These are phyloP conservation scores for Crithidia mellificae DNA, from an alignment of 208 protist species.

Conservation along the genomic window DNA sequence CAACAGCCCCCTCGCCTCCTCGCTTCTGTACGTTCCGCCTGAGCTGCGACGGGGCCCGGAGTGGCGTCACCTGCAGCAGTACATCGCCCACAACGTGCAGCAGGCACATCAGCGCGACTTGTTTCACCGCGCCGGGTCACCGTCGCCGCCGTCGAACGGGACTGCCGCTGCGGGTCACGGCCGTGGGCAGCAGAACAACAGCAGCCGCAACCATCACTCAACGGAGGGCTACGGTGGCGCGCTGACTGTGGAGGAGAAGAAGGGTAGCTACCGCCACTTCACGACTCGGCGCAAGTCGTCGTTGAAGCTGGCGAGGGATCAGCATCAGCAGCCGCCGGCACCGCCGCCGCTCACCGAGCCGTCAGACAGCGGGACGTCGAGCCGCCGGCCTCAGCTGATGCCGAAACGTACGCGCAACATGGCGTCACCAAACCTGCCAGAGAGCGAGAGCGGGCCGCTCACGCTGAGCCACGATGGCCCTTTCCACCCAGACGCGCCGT, in stretches of 20 bases:
- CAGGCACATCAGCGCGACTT: constrained; percentile 5
- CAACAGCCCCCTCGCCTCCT: constrained; percentile 17
- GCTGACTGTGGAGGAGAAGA: neutral
- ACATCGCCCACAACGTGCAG: constrained; percentile 8
- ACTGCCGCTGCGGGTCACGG: neutral
- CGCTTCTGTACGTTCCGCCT: constrained; percentile 31
- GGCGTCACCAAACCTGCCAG: neutral
- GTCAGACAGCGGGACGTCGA: neutral
- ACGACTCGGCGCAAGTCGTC: neutral
- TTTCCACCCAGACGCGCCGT: neutral
- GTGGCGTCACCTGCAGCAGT: constrained; percentile 35
- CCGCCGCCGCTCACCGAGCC: neutral
- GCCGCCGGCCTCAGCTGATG: neutral
- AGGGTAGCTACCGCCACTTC: neutral
- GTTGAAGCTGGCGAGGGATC: neutral
- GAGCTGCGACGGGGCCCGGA: constrained; percentile 31
- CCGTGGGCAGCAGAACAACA: neutral
- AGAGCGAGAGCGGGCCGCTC: neutral
- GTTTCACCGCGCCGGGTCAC: neutral
- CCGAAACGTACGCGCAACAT: neutral
- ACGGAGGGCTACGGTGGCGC: too few relatives aligned
- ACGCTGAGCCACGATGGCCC: neutral
- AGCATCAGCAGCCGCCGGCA: neutral
- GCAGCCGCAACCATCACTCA: neutral
- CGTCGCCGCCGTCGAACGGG: neutral